Percentiles rank a stretch among this genome's conserved stretches.
These are phyloP conservation scores for Sparassis latifolia DNA, from an alignment of 1,284 basidiomycete genomes.

Conservation along the genomic window DNA sequence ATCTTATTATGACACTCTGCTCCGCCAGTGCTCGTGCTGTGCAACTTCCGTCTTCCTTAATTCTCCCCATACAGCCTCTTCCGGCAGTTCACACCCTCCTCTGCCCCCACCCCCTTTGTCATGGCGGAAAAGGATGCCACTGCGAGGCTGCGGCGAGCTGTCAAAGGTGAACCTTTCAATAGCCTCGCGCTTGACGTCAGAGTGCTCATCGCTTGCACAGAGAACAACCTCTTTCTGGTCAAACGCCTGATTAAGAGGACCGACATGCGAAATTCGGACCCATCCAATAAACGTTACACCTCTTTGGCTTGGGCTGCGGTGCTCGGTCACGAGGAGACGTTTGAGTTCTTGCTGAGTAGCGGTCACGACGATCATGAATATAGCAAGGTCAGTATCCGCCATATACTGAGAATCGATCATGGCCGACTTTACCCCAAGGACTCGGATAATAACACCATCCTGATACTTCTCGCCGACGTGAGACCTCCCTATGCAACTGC, in stretches of 20 bases:
- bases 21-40: slow-evolving; percentile 13
- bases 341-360: slow-evolving; percentile 76
- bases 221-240: slow-evolving; percentile 89
- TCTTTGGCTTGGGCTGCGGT: slow-evolving; percentile 86
- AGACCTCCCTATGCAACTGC: slow-evolving; percentile 45
- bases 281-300: slow-evolving; percentile 66
- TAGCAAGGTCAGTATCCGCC: slow-evolving; percentile 58
- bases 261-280: slow-evolving; percentile 86
- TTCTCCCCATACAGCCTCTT: slow-evolving; percentile 12
- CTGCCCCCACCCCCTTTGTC: slow-evolving; percentile 8
- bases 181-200: slow-evolving; percentile 2
- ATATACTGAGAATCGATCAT: background rate
- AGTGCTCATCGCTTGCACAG: slow-evolving; percentile 35
- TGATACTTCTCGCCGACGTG: slow-evolving; percentile 80
- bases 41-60: slow-evolving; percentile 13
- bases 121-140: slow-evolving; percentile 82
- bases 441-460: slow-evolving; percentile 83
- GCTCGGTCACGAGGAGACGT: slow-evolving; percentile 81
- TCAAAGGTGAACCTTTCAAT: slow-evolving; percentile 50
- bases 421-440: slow-evolving; percentile 47
- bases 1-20: slow-evolving; percentile 8
- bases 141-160: slow-evolving; percentile 67
- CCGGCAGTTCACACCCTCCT: slow-evolving; percentile 5
- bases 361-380: slow-evolving; percentile 90
- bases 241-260: slow-evolving; percentile 74